Evolutionary conservation across 1,139 yeast genomes (phyloP).

Genomic region (Pichia terricola): DNA sequence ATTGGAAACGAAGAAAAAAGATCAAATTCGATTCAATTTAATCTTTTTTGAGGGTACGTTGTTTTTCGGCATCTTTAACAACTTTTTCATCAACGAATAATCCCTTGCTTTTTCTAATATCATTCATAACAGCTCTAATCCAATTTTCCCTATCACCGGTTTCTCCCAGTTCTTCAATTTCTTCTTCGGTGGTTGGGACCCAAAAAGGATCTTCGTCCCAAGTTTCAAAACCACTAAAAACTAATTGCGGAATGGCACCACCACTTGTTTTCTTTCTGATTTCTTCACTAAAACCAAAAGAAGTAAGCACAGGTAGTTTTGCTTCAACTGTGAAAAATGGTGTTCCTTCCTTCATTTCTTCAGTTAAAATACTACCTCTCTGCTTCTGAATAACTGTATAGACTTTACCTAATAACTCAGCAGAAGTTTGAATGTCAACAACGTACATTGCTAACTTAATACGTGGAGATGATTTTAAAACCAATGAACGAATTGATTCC

Average conservation of each 20-base stretch:
- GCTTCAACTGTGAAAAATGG: conserved; percentile 89
- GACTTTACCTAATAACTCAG: conserved; percentile 91
- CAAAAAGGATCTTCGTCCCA: conserved; percentile 94
- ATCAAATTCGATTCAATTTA: not conserved
- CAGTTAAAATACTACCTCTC: conserved; percentile 76
- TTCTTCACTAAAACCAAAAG: conserved; percentile 94
- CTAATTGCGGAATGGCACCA: conserved; percentile 92
- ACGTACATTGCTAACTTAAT: conserved; percentile 85
- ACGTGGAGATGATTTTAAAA: conserved; percentile 79
- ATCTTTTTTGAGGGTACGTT: conserved; percentile 62
- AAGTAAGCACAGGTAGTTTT: conserved; percentile 84
- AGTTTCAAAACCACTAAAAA: conserved; percentile 79
- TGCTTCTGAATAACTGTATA: conserved; percentile 89
- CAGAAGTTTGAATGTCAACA: conserved; percentile 90
- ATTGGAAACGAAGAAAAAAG: no score
- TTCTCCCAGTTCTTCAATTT: conserved; percentile 87
- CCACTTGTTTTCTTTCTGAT: conserved; percentile 91
- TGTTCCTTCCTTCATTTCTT: conserved; percentile 97
- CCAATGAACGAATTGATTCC: conserved; percentile 60
- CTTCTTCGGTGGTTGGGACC: conserved; percentile 99
- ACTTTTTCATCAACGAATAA: conserved; percentile 83
- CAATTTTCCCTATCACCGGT: conserved; percentile 86
- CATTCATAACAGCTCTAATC: conserved; percentile 79
- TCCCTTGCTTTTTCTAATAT: conserved; percentile 79
- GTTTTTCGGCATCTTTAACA: conserved; percentile 86